Percentiles rank a stretch among this genome's conserved stretches.
These are phyloP conservation scores for Cenchrus fungigraminus DNA, from an alignment of 176 grass and related monocot species.

Conservation along the genomic window DNA sequence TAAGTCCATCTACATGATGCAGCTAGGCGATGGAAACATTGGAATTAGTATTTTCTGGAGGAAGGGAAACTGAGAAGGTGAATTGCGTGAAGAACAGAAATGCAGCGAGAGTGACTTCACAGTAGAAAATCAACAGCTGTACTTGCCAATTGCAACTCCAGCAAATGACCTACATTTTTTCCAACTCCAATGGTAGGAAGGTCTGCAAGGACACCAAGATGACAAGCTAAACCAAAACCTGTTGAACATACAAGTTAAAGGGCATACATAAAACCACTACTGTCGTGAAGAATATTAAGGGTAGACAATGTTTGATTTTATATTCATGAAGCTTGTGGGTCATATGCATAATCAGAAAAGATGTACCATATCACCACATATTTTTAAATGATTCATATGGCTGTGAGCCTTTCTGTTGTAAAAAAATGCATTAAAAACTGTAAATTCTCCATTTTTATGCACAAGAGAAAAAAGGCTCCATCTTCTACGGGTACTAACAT, in stretches of 20 bases:
- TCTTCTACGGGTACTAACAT: too few relatives aligned
- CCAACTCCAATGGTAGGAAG: slow-evolving; percentile 79
- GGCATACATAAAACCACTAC: slow-evolving; percentile 1
- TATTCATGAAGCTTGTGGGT: neutral
- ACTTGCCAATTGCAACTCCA: neutral
- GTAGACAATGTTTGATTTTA: neutral
- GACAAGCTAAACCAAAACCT: slow-evolving; percentile 99
- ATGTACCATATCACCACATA: neutral
- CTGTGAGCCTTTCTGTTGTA: neutral
- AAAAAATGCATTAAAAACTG: too few relatives aligned
- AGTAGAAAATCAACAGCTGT: neutral
- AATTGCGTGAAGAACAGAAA: neutral
- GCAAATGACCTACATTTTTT: slow-evolving; percentile 79
- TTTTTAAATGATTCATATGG: too few relatives aligned
- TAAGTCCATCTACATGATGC: slow-evolving; percentile 91
- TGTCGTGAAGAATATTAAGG: slow-evolving; percentile 7
- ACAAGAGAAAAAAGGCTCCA: too few relatives aligned
- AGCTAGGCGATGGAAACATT: slow-evolving; percentile 52
- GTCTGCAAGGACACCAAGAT: slow-evolving; percentile 81
- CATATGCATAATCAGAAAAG: neutral
- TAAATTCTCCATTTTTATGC: neutral
- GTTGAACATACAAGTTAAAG: slow-evolving; percentile 30
- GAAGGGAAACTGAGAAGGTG: neutral
- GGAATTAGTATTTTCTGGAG: slow-evolving; percentile 23
- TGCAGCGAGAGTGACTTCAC: neutral